A percentile compares a stretch with the other conserved stretches of the same genome.
Evolutionary conservation across 1,284 basidiomycete species (phyloP).

Genomic region (Marasmius sp.): DNA sequence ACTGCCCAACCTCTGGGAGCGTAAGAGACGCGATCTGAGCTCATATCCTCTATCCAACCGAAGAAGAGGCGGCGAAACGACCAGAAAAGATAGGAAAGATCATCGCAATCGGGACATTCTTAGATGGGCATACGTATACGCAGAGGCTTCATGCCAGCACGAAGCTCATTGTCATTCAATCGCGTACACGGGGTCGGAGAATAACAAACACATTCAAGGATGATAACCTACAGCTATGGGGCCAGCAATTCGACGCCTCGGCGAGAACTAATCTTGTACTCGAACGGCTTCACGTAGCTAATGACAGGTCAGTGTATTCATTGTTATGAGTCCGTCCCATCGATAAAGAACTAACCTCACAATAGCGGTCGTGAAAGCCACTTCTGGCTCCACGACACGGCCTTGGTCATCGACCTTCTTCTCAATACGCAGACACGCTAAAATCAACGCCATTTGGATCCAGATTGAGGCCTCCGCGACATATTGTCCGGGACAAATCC

Average conservation of each 20-base stretch:
- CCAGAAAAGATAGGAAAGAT: too few species aligned
- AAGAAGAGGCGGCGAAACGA: too few species aligned
- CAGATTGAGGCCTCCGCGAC: not conserved
- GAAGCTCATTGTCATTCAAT: too few species aligned
- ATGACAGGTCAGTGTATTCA: not conserved
- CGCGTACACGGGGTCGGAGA: too few species aligned
- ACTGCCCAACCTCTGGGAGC: too few species aligned
- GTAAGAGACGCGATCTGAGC: too few species aligned
- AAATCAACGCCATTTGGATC: not conserved
- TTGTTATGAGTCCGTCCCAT: not conserved
- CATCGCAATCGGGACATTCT: too few species aligned
- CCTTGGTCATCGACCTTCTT: constrained; percentile 1
- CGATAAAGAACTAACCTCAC: not conserved
- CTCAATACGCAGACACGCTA: not conserved
- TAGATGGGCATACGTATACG: too few species aligned
- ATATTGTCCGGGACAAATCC: constrained; percentile 2
- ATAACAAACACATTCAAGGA: too few species aligned
- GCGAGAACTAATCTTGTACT: not conserved
- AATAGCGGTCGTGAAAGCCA: not conserved
- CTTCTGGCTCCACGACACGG: not conserved
- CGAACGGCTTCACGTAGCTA: not conserved
- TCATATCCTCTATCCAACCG: too few species aligned
- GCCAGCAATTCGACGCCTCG: not conserved
- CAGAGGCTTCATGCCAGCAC: too few species aligned
- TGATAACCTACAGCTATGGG: too few species aligned